Evolutionary conservation across 1,284 basidiomycete genomes (phyloP), one percentile per base, ranked within the genome.

Genomic region (Trametes polyzona): DNA sequence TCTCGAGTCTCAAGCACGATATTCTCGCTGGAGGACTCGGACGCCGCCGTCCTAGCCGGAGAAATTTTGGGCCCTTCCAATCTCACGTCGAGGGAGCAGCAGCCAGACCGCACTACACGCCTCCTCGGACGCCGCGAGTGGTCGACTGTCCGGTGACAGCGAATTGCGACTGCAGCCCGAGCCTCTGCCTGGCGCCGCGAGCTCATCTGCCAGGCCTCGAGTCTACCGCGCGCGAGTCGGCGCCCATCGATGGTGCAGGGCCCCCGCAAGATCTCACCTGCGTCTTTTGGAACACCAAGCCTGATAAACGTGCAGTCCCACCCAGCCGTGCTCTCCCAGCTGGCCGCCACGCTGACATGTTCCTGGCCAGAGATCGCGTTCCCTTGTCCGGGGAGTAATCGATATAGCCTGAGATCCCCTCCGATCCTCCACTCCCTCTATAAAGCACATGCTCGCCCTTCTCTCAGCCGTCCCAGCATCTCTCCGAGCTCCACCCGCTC

Each of bases 401-500:
- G 55, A 61, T 60, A 59, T 59, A 57, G 54, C 49, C 46, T 53
- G 46, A 55, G 53, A 55, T 55, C 53, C 39, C 43, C 43, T 42
- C 50, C 50, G 56, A 52, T 48, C 39, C 55, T 49, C 55, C 56
- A 55, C 59, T 47, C 44, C 48, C 59, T 55, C 52, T 58, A 61
- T 51, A 58, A 61, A 64, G 59, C 66, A 65, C 64, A 65, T 67
- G 64, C 61, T 57, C 58, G 30, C 54, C 53, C 57, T 58, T 47
- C 43, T 57, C 42, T 30, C 53, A 54, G 58, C 36, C 55, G 59
- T 63, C 61, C 58, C 58, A 57, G 54, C 49, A 53, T 63, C 55
- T 60, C 64, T 62, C 63, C 62, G 57, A 56, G 49, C 59, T 59
- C 62, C 66, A 55, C 52, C 58, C 60, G 55, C 50, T 16, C 53